Conservation (phyloP, 1,139 yeast species). For the Zygoascus meyerae region DNA sequence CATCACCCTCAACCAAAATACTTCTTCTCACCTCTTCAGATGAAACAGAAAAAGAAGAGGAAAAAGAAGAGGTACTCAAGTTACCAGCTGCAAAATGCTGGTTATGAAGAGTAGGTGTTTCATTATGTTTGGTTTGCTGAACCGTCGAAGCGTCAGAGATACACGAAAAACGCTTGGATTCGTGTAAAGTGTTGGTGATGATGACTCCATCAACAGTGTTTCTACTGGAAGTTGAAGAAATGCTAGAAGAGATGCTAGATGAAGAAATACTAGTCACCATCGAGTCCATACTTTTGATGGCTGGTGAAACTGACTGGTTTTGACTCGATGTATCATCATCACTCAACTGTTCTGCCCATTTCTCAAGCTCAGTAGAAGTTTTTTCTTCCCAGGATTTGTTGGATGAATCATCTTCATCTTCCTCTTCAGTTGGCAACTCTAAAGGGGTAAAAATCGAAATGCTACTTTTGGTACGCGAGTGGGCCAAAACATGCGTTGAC, state of each 20-base stretch:
- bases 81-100: background rate
- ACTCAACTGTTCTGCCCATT: background rate
- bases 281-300: background rate
- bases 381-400: conserved; percentile 4
- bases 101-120: background rate
- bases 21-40: background rate
- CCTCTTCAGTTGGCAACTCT: background rate
- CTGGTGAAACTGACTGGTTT: background rate
- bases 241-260: background rate
- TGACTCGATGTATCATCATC: background rate
- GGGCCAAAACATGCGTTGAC: background rate
- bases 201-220: background rate
- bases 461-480: background rate
- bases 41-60: background rate
- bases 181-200: background rate
- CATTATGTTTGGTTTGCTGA: background rate
- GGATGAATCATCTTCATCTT: background rate
- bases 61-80: background rate
- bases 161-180: background rate
- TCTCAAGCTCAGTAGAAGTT: background rate
- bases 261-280: background rate
- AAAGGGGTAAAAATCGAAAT: background rate
- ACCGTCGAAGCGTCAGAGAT: conserved; percentile 5
- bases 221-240: background rate
- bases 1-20: background rate